A percentile compares a stretch with the other conserved stretches of the same genome.
These are phyloP conservation scores for Cladosporium sp. DNA, from an alignment of 2,329 filamentous ascomycete species.

Conservation along the genomic window DNA sequence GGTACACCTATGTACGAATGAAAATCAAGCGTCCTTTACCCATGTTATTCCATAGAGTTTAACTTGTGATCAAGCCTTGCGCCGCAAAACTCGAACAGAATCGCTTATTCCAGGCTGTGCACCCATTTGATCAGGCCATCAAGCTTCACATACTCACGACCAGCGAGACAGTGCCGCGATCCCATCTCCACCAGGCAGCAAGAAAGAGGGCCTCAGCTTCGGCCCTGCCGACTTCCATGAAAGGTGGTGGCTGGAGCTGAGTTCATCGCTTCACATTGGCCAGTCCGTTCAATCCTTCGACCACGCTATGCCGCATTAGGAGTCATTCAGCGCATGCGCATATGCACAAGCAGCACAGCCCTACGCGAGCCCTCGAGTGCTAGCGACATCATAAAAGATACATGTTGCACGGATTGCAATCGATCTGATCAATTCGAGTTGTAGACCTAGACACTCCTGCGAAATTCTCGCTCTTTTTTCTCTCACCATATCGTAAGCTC, in stretches of 20 bases:
- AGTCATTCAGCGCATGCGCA: conserved; percentile 1
- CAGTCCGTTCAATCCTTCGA: not conserved
- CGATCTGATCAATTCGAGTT: not conserved
- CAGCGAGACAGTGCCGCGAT: not conserved
- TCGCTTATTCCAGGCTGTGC: not conserved
- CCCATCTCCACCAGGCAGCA: not conserved
- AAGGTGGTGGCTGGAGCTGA: not conserved
- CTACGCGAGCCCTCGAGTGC: not conserved
- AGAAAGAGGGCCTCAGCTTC: not conserved
- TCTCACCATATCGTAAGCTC: too few species aligned
- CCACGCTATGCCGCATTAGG: not conserved
- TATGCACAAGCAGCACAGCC: conserved; percentile 1
- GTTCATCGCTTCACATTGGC: not conserved
- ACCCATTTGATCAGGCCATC: not conserved
- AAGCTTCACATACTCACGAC: not conserved
- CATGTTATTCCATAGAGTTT: not conserved
- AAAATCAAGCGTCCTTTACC: not conserved
- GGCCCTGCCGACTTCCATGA: not conserved
- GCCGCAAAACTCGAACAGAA: not conserved
- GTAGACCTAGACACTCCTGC: not conserved
- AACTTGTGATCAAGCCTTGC: not conserved
- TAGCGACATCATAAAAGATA: not conserved
- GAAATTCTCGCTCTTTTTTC: not conserved
- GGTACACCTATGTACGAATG: not conserved
- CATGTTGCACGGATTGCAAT: not conserved